Evolutionary conservation across 1,284 basidiomycete species (phyloP), one percentile per base, ranked within the genome.

Genomic region (Moesziomyces sp.): DNA sequence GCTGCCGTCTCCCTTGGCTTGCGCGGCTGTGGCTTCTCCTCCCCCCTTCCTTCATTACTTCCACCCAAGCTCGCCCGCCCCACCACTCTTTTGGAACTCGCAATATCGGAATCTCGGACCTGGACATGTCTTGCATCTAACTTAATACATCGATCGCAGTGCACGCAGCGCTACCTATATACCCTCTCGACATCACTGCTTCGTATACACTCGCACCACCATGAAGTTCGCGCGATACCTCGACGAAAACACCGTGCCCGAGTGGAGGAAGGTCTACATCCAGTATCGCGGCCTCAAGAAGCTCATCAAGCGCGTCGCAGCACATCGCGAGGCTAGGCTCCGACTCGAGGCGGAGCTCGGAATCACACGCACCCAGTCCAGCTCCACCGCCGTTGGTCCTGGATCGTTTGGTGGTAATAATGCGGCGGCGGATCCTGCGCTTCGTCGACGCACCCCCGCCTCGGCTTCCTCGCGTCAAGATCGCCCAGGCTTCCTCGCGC

Each of bases 231-330:
- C 74, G 4, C 75, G 77, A 34, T 83, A 79, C 35, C 76, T 82
- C 28, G 79, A 81, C 51, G 80, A 81, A 47, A 79, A 81, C 52
- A 74, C 68, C 1, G 81, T 79, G 9, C 78, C 75, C 0, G 84
- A 85, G 52, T 85, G 84, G 84, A 61, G 67, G 42, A 70, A 74
- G 44, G 83, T 80, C 14, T 85, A 85, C 50, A 76, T 85, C 57
- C 77, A 84, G 58, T 85, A 85, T 52, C 67, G 74, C 24, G 81
- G 81, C 16, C 74, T 85, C 42, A 85, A 85, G 62, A 84, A 84
- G 65, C 78, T 85, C 52, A 84, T 85, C 75, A 84, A 84, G 62
- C 74, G 74, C 2, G 83, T 83, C 23, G 67, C 75, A 28, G 73
- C 67, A 8, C 81, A 79, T 46, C 58, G 63, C 7, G 52, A 70